A percentile compares a stretch with the other conserved stretches of the same genome.
These are phyloP conservation scores for Backusella circina DNA, from an alignment of 192 early-diverging fungal species.

Conservation along the genomic window DNA sequence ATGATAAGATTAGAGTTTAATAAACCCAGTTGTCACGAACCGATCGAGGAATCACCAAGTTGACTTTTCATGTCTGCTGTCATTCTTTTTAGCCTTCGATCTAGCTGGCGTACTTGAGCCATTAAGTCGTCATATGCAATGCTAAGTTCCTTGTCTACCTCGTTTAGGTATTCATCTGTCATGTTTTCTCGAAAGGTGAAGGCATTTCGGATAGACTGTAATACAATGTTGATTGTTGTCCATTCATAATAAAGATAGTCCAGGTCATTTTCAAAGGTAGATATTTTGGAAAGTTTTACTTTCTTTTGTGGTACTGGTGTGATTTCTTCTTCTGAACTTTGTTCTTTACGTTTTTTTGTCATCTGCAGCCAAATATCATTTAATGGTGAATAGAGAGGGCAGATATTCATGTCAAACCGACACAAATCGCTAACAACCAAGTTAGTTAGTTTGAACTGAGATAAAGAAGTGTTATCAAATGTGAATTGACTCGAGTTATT, in stretches of 20 bases:
- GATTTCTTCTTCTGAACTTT: neutral
- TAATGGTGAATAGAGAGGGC: neutral
- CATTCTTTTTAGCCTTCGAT: constrained; percentile 23
- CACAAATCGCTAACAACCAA: constrained; percentile 1
- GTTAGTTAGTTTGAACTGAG: neutral
- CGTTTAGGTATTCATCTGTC: constrained; percentile 23
- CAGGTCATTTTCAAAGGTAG: constrained; percentile 15
- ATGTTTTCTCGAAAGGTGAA: constrained; percentile 11
- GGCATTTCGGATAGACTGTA: constrained; percentile 18
- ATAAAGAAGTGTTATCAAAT: constrained; percentile 1
- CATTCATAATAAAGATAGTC: constrained; percentile 24
- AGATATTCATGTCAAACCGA: neutral
- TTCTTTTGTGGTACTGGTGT: constrained; percentile 1
- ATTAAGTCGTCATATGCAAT: constrained; percentile 29
- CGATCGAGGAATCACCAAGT: constrained; percentile 1
- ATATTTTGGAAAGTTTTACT: neutral
- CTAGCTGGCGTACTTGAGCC: constrained; percentile 25
- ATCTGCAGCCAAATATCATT: neutral
- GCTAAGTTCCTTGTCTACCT: constrained; percentile 26
- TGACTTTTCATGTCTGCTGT: constrained; percentile 6
- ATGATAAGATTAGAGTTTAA: neutral
- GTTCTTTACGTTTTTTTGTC: constrained; percentile 1
- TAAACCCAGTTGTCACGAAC: neutral
- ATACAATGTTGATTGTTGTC: constrained; percentile 25
- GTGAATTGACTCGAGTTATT: neutral